These are phyloP conservation scores for Saccharomycopsis fermentans DNA, from an alignment of 805 yeast genomes.

Conservation along the genomic window DNA sequence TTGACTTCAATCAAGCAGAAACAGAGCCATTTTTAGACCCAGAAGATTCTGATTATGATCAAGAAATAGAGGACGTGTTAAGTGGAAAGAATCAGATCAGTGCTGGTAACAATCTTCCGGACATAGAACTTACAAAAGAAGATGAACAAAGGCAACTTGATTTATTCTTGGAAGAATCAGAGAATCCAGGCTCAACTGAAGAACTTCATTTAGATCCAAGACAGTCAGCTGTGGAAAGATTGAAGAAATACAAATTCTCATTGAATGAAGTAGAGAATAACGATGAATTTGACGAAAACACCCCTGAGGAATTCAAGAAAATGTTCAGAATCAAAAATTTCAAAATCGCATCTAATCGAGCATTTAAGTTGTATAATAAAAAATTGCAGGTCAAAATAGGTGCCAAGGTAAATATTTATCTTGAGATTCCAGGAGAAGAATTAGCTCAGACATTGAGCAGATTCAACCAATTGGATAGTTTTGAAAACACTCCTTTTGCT, in stretches of 20 bases:
- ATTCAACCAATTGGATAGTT: conserved; percentile 34
- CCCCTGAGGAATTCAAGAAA: conserved; percentile 54
- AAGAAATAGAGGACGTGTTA: conserved; percentile 37
- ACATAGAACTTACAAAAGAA: conserved; percentile 58
- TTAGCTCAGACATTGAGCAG: background rate
- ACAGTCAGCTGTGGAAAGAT: conserved; percentile 64
- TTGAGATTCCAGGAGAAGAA: conserved; percentile 45
- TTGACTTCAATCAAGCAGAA: conserved; percentile 37
- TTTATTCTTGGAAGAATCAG: conserved; percentile 43
- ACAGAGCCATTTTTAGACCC: conserved; percentile 32
- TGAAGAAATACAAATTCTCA: conserved; percentile 73
- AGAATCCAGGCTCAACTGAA: conserved; percentile 82
- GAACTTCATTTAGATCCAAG: conserved; percentile 78
- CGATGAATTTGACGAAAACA: conserved; percentile 66
- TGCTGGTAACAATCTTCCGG: conserved; percentile 34
- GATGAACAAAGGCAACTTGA: conserved; percentile 74
- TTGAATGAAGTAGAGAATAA: conserved; percentile 66
- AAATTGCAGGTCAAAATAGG: conserved; percentile 56
- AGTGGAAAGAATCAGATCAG: conserved; percentile 31
- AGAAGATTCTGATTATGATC: conserved; percentile 31
- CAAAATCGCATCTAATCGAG: conserved; percentile 62
- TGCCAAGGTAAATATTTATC: conserved; percentile 44
- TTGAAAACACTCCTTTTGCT: conserved; percentile 41
- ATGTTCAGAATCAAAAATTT: conserved; percentile 66
- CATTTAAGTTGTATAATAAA: conserved; percentile 29